Evolutionary conservation across 2,329 filamentous ascomycete genomes (phyloP).

Genomic region (Diplodia intermedia): DNA sequence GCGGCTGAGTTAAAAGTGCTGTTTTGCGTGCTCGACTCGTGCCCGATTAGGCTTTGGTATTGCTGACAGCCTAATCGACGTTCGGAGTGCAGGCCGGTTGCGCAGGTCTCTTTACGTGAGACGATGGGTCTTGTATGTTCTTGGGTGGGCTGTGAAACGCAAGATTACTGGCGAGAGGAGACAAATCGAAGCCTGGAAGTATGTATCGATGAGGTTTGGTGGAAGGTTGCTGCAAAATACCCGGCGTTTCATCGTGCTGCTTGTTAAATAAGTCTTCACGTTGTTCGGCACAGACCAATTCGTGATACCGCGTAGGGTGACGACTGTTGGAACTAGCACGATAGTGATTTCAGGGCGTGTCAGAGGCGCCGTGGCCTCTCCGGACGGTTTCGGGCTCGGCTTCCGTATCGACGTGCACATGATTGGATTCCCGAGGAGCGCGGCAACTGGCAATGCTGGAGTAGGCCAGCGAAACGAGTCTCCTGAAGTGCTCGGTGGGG

Average conservation of each 20-base stretch:
- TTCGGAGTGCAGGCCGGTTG: too few relatives aligned
- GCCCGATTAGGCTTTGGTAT: constrained; percentile 5
- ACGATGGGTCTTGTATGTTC: not conserved
- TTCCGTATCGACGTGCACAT: not conserved
- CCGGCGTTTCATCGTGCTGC: constrained; percentile 14
- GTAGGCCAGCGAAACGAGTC: not conserved
- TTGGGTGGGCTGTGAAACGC: too few relatives aligned
- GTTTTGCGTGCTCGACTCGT: constrained; percentile 2
- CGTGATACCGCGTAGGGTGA: not conserved
- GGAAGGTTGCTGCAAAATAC: not conserved
- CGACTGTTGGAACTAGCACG: not conserved
- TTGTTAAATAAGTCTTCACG: constrained; percentile 8
- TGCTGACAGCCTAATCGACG: not conserved
- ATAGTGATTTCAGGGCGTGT: not conserved
- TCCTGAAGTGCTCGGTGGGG: not conserved
- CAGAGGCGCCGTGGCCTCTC: not conserved
- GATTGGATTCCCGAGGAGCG: not conserved
- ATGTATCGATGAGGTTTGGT: not conserved
- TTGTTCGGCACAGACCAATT: not conserved
- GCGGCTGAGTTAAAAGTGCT: not conserved
- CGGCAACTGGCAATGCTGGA: not conserved
- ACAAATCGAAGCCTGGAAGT: not conserved
- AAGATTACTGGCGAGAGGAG: not conserved
- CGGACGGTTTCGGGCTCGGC: not conserved
- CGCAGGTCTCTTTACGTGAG: constrained; percentile 5